These are phyloP conservation scores for Colletotrichum sp. DNA, from an alignment of 2,329 filamentous ascomycete genomes.

Conservation along the genomic window DNA sequence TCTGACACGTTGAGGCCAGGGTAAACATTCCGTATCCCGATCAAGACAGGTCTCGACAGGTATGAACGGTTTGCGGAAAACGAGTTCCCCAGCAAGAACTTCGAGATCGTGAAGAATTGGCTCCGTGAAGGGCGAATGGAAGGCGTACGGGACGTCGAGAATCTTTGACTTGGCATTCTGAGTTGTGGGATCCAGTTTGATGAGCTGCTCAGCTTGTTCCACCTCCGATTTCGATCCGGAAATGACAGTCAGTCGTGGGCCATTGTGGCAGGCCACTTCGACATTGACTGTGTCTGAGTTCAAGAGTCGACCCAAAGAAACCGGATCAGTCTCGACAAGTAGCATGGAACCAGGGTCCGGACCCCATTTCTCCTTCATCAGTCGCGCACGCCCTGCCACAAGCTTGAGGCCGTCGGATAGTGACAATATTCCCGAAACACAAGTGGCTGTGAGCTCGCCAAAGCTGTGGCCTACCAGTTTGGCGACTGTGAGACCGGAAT, in stretches of 20 bases:
- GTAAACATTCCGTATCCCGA: not conserved
- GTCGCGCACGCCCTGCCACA: slow-evolving; percentile 30
- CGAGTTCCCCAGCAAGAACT: slow-evolving; percentile 23
- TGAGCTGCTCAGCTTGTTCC: slow-evolving; percentile 18
- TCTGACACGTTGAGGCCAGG: slow-evolving; percentile 21
- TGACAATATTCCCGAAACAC: slow-evolving; percentile 34
- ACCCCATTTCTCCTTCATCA: slow-evolving; percentile 38
- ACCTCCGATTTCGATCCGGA: slow-evolving; percentile 40
- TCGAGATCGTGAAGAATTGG: slow-evolving; percentile 30
- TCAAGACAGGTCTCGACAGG: not conserved
- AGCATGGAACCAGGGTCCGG: slow-evolving; percentile 44
- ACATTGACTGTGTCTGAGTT: slow-evolving; percentile 23
- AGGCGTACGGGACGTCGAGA: slow-evolving; percentile 51
- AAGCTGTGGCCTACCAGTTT: slow-evolving; percentile 37
- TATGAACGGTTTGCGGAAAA: not conserved
- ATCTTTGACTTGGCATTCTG: slow-evolving; percentile 31
- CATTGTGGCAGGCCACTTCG: slow-evolving; percentile 54
- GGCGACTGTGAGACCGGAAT: not conserved
- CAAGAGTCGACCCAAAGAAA: not conserved
- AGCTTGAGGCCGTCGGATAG: slow-evolving; percentile 35
- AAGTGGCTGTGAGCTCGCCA: slow-evolving; percentile 45
- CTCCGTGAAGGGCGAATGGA: slow-evolving; percentile 49
- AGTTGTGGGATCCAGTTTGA: not conserved
- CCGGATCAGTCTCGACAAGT: slow-evolving; percentile 35
- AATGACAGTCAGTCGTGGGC: slow-evolving; percentile 44